Evolutionary conservation across 2,329 filamentous ascomycete species (phyloP), one percentile per base, ranked within the genome.

Genomic region (Rhinocladiella mackenziei): DNA sequence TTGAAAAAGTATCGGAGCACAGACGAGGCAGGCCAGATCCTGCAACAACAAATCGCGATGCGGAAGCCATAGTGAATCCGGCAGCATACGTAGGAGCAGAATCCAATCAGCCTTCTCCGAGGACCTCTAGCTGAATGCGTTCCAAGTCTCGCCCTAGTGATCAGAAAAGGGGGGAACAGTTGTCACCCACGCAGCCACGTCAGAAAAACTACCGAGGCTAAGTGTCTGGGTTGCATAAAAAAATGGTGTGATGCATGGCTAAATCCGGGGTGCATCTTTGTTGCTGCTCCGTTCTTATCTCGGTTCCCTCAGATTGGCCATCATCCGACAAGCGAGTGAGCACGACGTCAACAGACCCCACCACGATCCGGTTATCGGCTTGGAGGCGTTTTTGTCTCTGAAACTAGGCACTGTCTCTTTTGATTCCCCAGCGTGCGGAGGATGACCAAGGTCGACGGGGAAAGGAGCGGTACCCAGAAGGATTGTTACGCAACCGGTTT

Each of bases 221-320:
- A 33, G 26, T 23, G 26, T 31, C 36, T 25, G 11, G 37, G 48
- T 31, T 28, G 31, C 43, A 39, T 37, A 39, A 43, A 44, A 33
- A 44, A 40, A 42, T 44, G 41, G 42, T 48, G 42, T 35, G 41
- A 38, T 41, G 44, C 39, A 37, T 39, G 37, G 28, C 26, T 37
- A 41, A 51, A 51, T 51, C 49, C 30, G 49, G 49, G 49, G 49
- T 51, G 49, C 49, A 44, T 48, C 49, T 45, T 31, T 14, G 18
- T 19, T 28, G 18, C 22, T 32, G 18, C 18, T 13, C 23, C 38
- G 29, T 19, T 31, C 38, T 41, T 49, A 32, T 43, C 39, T 36
- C 22, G 14, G 14, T 28, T n/a, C 23, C 20, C 17, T 39, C 29
- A 43, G 17, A 32, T 39, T 43, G 45, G 29, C 45, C 40, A 26